phyloP scores from a whole-genome alignment of 192 early-diverging fungal genomes.

The Linnemannia elongata region DNA sequence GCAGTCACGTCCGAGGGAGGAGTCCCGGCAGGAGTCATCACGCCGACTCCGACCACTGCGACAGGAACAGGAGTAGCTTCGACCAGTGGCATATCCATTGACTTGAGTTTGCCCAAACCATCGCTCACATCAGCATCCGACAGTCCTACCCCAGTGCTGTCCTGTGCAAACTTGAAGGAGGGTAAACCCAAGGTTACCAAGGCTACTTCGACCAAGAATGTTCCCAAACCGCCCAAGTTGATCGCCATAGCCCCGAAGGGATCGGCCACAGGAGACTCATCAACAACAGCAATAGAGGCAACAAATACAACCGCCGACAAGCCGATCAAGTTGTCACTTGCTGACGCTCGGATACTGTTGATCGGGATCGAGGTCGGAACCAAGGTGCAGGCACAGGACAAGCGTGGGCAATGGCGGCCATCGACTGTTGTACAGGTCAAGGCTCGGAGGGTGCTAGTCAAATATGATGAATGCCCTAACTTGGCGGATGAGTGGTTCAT shows the following conservation, averaged over 20 bases:
- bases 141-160: not conserved
- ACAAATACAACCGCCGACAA: not conserved
- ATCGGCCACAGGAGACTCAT: not conserved
- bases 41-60: not conserved
- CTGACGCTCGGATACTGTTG: conserved; percentile 13
- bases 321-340: not conserved
- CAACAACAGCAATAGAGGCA: not conserved
- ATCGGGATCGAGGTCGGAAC: conserved; percentile 27
- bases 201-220: not conserved
- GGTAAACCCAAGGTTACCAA: not conserved
- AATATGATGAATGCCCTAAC: conserved; percentile 56
- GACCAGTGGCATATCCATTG: not conserved
- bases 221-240: not conserved
- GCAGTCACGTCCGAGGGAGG: not conserved
- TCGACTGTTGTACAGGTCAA: conserved; percentile 55
- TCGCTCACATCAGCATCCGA: not conserved
- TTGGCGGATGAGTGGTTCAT: conserved; percentile 51
- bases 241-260: not conserved
- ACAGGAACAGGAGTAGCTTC: not conserved
- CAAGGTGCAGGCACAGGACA: conserved; percentile 56
- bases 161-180: not conserved
- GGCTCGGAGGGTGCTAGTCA: conserved; percentile 44
- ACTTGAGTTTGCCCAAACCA: not conserved
- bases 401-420: conserved; percentile 55
- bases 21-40: not conserved